phyloP scores from a whole-genome alignment of 108 stramenopile genomes.

The Cylindrotheca closterium region DNA sequence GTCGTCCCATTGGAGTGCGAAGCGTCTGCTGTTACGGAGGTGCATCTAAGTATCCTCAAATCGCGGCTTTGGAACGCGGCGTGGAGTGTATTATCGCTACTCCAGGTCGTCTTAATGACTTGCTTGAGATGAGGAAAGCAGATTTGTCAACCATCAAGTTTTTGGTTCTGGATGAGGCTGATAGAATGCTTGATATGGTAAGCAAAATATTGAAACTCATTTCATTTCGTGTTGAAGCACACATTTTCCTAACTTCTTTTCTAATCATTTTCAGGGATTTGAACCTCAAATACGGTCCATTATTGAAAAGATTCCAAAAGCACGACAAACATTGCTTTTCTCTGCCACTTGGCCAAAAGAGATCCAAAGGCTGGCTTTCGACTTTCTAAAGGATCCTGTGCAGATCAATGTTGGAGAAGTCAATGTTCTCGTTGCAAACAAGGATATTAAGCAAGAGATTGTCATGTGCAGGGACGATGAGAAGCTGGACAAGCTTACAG shows the following conservation, averaged over 20 bases:
- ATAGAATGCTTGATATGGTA: conserved; percentile 51
- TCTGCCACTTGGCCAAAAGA: conserved; percentile 98
- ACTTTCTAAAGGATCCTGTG: conserved; percentile 94
- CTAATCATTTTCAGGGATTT: conserved; percentile 86
- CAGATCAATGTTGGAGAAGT: conserved; percentile 96
- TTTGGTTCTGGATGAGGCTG: conserved; percentile 97
- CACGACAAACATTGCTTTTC: conserved; percentile 95
- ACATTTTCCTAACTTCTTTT: conserved; percentile 76
- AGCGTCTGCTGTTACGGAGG: conserved; percentile 98
- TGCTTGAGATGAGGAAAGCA: conserved; percentile 93
- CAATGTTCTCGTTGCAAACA: conserved; percentile 89
- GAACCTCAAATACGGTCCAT: conserved; percentile 99
- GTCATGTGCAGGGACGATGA: conserved; percentile 85
- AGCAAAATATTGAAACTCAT: conserved; percentile 8
- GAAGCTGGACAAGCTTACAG: conserved; percentile 90
- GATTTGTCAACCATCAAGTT: conserved; percentile 81
- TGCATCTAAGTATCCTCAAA: conserved; percentile 89
- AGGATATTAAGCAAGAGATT: conserved; percentile 92
- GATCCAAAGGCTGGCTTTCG: conserved; percentile 94
- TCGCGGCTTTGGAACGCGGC: conserved; percentile 81
- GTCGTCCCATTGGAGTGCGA: conserved; percentile 88
- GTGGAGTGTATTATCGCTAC: conserved; percentile 95
- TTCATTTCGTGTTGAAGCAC: neutral
- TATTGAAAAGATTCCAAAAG: conserved; percentile 80
- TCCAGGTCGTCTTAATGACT: conserved; percentile 96